Evolutionary conservation across 768 basidiomycete genomes (phyloP).

Genomic region (Naganishia randhawae): DNA sequence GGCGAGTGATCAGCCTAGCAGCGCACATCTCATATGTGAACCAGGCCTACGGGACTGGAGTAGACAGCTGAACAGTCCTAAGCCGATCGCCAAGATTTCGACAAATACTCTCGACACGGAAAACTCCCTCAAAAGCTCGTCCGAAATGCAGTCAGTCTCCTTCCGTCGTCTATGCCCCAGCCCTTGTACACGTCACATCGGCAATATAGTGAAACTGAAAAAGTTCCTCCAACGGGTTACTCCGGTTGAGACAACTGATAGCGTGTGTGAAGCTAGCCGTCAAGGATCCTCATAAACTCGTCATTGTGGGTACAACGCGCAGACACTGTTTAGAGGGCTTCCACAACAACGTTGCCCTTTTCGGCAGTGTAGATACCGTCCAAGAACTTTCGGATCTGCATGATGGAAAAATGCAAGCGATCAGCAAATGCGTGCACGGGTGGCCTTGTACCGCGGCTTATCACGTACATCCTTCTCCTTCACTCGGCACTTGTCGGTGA

Average conservation of each 20-base stretch:
- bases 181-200: no score
- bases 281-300: slow-evolving; percentile 25
- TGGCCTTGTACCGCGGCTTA: not conserved
- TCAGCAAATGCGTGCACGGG: not conserved
- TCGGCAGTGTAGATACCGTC: slow-evolving; percentile 51
- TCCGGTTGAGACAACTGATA: not conserved
- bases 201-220: no score
- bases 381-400: slow-evolving; percentile 94
- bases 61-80: no score
- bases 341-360: slow-evolving; percentile 45
- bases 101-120: no score
- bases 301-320: slow-evolving; percentile 23
- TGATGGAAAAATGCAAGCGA: not conserved
- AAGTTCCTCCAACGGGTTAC: no score
- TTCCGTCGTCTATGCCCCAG: no score
- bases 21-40: no score
- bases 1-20: no score
- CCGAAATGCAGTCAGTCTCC: no score
- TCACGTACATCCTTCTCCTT: slow-evolving; percentile 74
- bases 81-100: no score
- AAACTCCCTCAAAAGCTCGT: no score
- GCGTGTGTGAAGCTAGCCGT: slow-evolving; percentile 16
- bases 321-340: slow-evolving; percentile 28
- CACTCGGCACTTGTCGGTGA: slow-evolving; percentile 93
- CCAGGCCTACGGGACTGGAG: no score